Base-by-base conservation (phyloP, 768 basidiomycete genomes). In the Pleurotus tuoliensis region DNA sequence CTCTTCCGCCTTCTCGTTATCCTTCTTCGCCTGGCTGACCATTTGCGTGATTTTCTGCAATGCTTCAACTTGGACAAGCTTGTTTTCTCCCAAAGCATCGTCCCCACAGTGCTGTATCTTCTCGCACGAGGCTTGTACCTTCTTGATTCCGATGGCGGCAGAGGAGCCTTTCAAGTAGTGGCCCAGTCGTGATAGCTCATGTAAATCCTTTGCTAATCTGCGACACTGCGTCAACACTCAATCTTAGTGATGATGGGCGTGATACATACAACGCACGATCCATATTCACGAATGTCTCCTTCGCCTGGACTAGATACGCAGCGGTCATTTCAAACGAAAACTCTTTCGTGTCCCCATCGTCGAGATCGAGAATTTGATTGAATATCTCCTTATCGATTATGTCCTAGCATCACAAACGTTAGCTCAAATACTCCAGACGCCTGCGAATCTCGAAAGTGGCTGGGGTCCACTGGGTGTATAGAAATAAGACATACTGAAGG, bases 111-210 rank as follows among this genome's bases (percentile, higher is more conserved):
- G 84, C 72, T 98, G 95, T 64, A 98, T 94, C 71, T 82, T 81
- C 70, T 93, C 94, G 76, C 96, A 98, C 20, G 87, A 86, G 13
- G 74, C 79, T 68, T 92, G 88, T 52, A 99, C 94, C 60, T 82
- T 82, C 57, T 73, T 73, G 27, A 95, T 82, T 22, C 97, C 96
- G 46, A 99, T 80, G 2, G 95, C 92, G 25, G 95, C 95, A 11
- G 94, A 96, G 2, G 95, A 98, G 47, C 96, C 96, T 71, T 98
- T 99, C 67, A 98, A 84, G 73, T 92, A 99, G 72, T 99, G 96
- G 0, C 95, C 97, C 8, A 89, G 78, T 15, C 75, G 72, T 2
- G 90, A 88, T 15, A 99, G 82, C 55, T 80, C 67, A 8, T 64
- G 61, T 8, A 96, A 81, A 61, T 94, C 80, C 59, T 84, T 80